A percentile compares a stretch with the other conserved stretches of the same genome.
Evolutionary conservation across 2,329 filamentous ascomycete species (phyloP).

Genomic region (Tympanopsis confertula): DNA sequence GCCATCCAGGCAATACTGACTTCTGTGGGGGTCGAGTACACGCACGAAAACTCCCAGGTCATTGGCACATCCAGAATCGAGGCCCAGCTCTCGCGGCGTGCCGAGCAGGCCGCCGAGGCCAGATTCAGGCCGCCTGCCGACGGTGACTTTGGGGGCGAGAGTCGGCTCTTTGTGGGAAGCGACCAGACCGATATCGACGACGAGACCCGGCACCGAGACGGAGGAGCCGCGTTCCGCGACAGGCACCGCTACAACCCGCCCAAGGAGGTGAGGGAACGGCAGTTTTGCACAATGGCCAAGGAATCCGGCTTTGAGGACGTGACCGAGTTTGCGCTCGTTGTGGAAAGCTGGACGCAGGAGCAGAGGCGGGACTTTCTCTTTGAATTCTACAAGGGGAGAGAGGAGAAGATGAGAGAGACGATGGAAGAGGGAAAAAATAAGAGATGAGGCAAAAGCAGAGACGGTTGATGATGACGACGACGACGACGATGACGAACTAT

Average conservation of each 20-base stretch:
- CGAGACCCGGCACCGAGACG: conserved; percentile 10
- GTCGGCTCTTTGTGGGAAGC: conserved; percentile 45
- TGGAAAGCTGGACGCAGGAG: conserved; percentile 82
- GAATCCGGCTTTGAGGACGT: conserved; percentile 66
- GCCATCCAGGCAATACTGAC: conserved; percentile 81
- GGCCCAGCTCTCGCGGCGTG: conserved; percentile 66
- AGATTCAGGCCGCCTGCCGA: conserved; percentile 11
- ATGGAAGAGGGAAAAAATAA: too few species aligned
- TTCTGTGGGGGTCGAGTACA: conserved; percentile 82
- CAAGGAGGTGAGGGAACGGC: conserved; percentile 59
- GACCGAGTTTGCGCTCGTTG: conserved; percentile 77
- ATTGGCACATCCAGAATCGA: conserved; percentile 86
- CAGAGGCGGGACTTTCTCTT: conserved; percentile 69
- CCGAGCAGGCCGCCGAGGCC: conserved; percentile 45
- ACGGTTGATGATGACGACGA: too few species aligned
- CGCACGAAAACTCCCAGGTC: conserved; percentile 91
- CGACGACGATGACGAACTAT: too few species aligned
- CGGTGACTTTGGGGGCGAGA: conserved; percentile 33
- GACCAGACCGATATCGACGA: conserved; percentile 18
- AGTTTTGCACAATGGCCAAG: conserved; percentile 84
- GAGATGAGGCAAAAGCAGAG: too few species aligned
- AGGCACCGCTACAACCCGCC: conserved; percentile 59
- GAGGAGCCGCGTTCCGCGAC: conserved; percentile 15
- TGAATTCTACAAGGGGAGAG: conserved; percentile 63
- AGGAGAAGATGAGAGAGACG: conserved; percentile 40